Base-by-base conservation (phyloP, 2,329 filamentous ascomycete species). In the Exophiala dermatitidis region DNA sequence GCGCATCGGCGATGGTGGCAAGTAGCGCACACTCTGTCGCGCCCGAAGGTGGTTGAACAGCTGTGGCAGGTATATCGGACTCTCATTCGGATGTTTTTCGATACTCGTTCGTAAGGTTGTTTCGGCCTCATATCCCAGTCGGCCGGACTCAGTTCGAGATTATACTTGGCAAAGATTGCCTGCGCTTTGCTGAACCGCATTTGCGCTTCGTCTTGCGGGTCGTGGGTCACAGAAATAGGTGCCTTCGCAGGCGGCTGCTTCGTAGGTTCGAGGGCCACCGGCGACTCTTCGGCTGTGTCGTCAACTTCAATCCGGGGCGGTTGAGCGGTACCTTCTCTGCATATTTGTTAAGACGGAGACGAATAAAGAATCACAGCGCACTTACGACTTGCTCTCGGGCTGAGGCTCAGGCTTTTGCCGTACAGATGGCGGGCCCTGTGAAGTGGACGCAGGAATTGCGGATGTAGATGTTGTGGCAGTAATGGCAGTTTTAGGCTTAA, bases 1-100 rank as follows among this genome's bases (percentile, higher is more conserved):
- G 81, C 85, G 79, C 90, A 96, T 61, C 88, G 82, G 44, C 76
- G 75, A 71, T 96, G 90, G 62, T 86, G 78, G 73, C 90, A 96
- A 61, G 80, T 81, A 60, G 77, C 70, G 70, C 90, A 95, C 55
- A 85, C 76, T 71, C 85, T 89, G 63, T 84, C 80, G 19, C 79
- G 70, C 52, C 85, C 84, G 67, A 91, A 95, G 28, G 80, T 79
- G 9, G 84, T 81, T 54, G 83, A 80, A 73, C 90, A 96, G 61
- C 81, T 78, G 71, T 95, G 90, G 70, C 90, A 96, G 58, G 80
- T 84, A 43, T 73, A 74, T 47, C 67, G 72, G 32, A 76, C 71
- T 40, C 73, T 66, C 71, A 75, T 74, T 53, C 72, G 71, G 49
- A 75, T 71, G 28, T 70, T 68, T 55, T 74, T 74, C 47, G 71